phyloP scores from a whole-genome alignment of 2,329 filamentous ascomycete genomes.

The Penicillium sp. region DNA sequence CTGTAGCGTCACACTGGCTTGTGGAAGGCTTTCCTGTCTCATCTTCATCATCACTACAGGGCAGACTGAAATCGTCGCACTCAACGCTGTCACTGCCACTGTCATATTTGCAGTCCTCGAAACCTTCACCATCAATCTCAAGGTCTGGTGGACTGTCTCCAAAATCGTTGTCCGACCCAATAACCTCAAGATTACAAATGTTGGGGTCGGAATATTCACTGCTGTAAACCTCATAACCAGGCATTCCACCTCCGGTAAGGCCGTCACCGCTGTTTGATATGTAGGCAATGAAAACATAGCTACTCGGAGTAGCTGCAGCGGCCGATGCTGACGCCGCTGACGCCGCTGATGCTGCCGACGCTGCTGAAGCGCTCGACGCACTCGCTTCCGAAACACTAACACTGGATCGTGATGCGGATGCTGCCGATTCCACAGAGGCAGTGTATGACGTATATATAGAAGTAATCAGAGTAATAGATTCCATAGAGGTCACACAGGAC shows the following conservation, averaged over 20 bases:
- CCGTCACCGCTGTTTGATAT: too few relatives aligned
- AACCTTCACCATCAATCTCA: background rate
- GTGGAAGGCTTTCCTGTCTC: too few relatives aligned
- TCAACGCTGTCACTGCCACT: background rate
- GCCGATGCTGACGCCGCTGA: too few relatives aligned
- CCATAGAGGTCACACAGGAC: background rate
- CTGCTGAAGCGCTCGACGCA: background rate
- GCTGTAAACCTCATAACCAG: too few relatives aligned
- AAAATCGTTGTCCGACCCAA: background rate
- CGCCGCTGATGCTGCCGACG: too few relatives aligned
- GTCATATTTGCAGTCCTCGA: background rate
- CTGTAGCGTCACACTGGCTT: too few relatives aligned
- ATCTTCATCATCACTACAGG: too few relatives aligned
- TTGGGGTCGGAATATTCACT: background rate
- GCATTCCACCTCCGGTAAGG: background rate
- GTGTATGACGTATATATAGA: background rate
- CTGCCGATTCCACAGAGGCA: background rate
- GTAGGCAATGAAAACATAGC: background rate
- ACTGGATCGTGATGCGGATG: background rate
- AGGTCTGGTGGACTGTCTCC: background rate
- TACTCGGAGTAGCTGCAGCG: background rate
- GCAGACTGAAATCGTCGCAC: background rate
- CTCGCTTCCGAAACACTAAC: background rate
- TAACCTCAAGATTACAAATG: background rate
- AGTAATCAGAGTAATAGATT: background rate